Percentiles rank a stretch among this genome's conserved stretches.
Evolutionary conservation across 129 eudicot species (phyloP).

Genomic region (Kitagawia praeruptora): DNA sequence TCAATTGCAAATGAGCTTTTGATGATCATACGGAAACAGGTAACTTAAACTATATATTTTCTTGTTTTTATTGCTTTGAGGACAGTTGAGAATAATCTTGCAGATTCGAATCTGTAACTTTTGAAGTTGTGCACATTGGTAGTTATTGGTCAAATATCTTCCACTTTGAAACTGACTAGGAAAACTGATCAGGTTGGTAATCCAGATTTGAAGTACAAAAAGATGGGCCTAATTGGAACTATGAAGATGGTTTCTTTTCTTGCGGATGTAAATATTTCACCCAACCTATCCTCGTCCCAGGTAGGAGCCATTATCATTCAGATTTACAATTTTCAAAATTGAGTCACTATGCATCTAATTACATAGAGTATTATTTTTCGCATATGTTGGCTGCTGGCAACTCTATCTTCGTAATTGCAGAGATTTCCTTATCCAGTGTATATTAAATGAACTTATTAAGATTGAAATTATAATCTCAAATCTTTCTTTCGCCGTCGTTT

Average conservation of each 20-base stretch:
- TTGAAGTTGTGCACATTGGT: conserved; percentile 1
- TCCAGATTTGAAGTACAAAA: conserved; percentile 73
- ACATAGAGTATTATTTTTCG: background rate
- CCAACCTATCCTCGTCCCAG: conserved; percentile 38
- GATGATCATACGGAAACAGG: conserved; percentile 82
- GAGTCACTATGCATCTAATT: background rate
- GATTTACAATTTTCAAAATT: background rate
- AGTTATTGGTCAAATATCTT: conserved; percentile 6
- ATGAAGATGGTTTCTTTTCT: conserved; percentile 59
- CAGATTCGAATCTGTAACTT: background rate
- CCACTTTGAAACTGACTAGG: background rate
- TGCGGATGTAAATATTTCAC: conserved; percentile 39
- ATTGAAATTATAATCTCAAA: background rate
- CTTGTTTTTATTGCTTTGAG: conserved; percentile 4
- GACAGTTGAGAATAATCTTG: background rate
- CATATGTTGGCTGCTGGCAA: background rate
- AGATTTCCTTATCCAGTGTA: background rate
- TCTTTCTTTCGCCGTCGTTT: background rate
- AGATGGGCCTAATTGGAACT: conserved; percentile 75
- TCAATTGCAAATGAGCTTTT: conserved; percentile 65
- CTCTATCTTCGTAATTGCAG: background rate
- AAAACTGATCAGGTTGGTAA: conserved; percentile 40
- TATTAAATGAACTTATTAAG: background rate
- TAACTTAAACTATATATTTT: background rate
- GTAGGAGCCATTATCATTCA: conserved; percentile 20